A percentile compares a stretch with the other conserved stretches of the same genome.
Conservation (phyloP, 768 basidiomycete species). For the Agrocybe pediades region DNA sequence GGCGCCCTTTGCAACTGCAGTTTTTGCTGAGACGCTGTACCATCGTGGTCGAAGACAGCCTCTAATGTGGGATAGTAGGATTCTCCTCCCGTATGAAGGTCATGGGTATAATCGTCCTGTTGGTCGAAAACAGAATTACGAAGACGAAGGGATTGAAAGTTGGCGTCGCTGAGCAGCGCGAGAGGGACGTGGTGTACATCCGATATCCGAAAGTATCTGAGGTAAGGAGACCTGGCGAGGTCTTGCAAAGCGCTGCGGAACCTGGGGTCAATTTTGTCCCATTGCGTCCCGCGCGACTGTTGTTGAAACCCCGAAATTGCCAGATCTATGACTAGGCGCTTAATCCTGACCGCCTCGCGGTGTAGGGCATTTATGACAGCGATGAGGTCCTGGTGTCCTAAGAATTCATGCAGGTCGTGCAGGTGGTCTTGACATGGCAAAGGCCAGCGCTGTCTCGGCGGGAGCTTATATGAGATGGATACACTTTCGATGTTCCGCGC, state of each 20-base stretch:
- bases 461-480: not conserved
- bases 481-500: not conserved
- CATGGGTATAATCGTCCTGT: conserved; percentile 1
- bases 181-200: conserved; percentile 5
- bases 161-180: conserved; percentile 5
- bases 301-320: not conserved
- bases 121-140: conserved; percentile 4
- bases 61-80: conserved; percentile 2
- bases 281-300: conserved; percentile 1
- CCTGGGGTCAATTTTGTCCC: not conserved
- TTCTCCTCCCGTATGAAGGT: conserved; percentile 1
- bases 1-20: not conserved
- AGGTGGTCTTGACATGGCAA: not conserved
- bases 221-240: not conserved
- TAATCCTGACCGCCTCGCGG: not conserved
- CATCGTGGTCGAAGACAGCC: conserved; percentile 1
- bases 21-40: not conserved
- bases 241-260: conserved; percentile 1
- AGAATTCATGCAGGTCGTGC: not conserved
- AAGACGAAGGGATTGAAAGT: conserved; percentile 4
- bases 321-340: not conserved
- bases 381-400: not conserved
- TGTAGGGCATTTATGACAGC: not conserved
- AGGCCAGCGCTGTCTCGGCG: not conserved
- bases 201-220: conserved; percentile 4